These are phyloP conservation scores for Cyberlindnera amylophila DNA, from an alignment of 805 yeast species.

Conservation along the genomic window DNA sequence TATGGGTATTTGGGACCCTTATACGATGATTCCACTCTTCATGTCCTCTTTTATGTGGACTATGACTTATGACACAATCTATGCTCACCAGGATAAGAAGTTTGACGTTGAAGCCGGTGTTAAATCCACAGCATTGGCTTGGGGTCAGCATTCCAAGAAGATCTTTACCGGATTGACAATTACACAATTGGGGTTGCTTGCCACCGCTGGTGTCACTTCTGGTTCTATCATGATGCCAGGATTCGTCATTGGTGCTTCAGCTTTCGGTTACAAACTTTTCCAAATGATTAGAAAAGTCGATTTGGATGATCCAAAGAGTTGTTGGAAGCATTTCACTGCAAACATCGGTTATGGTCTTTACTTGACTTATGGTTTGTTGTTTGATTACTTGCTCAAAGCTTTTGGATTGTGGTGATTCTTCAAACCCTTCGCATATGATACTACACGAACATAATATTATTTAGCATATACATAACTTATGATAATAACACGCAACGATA, in stretches of 20 bases:
- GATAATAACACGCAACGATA: too few relatives aligned
- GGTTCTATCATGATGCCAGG: slow-evolving; percentile 78
- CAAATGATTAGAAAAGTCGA: slow-evolving; percentile 70
- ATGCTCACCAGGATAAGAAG: slow-evolving; percentile 94
- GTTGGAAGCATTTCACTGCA: slow-evolving; percentile 77
- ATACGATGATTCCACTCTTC: slow-evolving; percentile 76
- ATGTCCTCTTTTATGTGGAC: slow-evolving; percentile 84
- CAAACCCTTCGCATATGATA: too few relatives aligned
- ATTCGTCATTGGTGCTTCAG: slow-evolving; percentile 59
- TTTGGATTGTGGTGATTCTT: slow-evolving; percentile 42
- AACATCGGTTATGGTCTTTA: slow-evolving; percentile 76
- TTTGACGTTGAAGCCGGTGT: slow-evolving; percentile 90
- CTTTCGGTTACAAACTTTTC: slow-evolving; percentile 67
- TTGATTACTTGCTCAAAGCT: slow-evolving; percentile 56
- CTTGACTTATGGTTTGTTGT: slow-evolving; percentile 59
- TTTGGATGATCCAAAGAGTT: slow-evolving; percentile 71
- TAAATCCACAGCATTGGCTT: slow-evolving; percentile 90
- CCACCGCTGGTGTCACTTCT: slow-evolving; percentile 66
- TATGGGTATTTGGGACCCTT: slow-evolving; percentile 76
- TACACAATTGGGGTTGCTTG: slow-evolving; percentile 62
- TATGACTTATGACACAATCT: slow-evolving; percentile 91
- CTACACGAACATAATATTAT: too few relatives aligned
- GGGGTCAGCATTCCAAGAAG: slow-evolving; percentile 80
- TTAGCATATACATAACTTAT: too few relatives aligned
- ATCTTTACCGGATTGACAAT: slow-evolving; percentile 60